Evolutionary conservation across 352 stramenopile genomes (phyloP), one percentile per base, ranked within the genome.

Genomic region (Phytopythium montanum): DNA sequence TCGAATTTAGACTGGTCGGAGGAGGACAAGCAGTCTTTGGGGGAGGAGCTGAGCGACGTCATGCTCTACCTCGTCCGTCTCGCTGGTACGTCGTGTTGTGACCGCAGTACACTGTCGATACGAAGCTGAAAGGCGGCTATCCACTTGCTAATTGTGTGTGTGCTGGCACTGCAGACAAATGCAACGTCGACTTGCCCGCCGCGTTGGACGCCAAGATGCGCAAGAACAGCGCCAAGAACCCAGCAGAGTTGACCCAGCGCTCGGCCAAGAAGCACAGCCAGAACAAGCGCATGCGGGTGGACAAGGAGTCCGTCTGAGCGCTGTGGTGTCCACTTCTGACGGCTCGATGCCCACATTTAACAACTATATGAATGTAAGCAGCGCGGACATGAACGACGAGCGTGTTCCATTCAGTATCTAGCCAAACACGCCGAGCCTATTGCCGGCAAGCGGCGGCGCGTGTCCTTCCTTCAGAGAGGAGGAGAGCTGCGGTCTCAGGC

Each of bases 21-120:
- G 10, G 76, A 92, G 19, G 76, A 97, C 60, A 60, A 85, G 4
- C 81, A 89, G 39, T 90, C 97, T 51, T 57, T 98, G 2, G 88
- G 85, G 12, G 90, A 98, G 69, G 94, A 98, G 72, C 75, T 98
- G 19, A 95, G 92, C 14, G 95, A 98, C 73, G 92, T 98, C 42
- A 65, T 95, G 42, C 95, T 98, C 60, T 98, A 98, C 65, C 68
- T 96, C 19, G 73, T 98, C 16, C 81, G 85, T 8, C 75, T 98
- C 10, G 85, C 90, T 53, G 81, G 76, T 59, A 23, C 33, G 33
- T 10, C 31, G 31, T 10, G 31, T 36, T 3, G 31, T 12, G 31
- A 36, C 7, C 31, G 31, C 2, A 3, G 31, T n/a, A n/a, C 31
- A 9, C 31, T 36, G 31, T 10, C 31, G 13, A 36, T 2, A 36